Percentiles rank a stretch among this genome's conserved stretches.
These are phyloP conservation scores for Dendrostoma leiphaemia DNA, from an alignment of 2,329 filamentous ascomycete genomes.

Conservation along the genomic window DNA sequence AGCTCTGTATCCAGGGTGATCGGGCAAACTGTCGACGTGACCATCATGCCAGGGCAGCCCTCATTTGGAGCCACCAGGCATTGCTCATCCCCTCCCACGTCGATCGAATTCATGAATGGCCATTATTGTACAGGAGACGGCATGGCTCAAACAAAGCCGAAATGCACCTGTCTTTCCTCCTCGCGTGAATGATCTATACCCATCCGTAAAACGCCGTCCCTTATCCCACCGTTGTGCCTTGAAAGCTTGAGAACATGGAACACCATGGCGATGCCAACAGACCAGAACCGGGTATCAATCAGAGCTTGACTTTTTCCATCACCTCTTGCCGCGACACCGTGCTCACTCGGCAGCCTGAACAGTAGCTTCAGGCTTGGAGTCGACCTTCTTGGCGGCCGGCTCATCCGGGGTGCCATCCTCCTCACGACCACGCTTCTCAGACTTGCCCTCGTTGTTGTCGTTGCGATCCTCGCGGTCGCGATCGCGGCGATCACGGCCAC, in stretches of 20 bases:
- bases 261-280: slow-evolving; percentile 13
- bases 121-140: not conserved
- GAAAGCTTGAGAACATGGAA: not conserved
- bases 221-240: slow-evolving; percentile 2
- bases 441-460: slow-evolving; percentile 34
- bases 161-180: not conserved
- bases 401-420: slow-evolving; percentile 43
- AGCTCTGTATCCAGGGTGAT: not conserved
- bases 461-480: slow-evolving; percentile 41
- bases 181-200: slow-evolving; percentile 5
- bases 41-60: not conserved
- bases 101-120: not conserved
- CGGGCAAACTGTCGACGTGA: not conserved
- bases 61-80: not conserved
- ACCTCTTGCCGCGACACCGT: not conserved
- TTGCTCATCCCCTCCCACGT: not conserved
- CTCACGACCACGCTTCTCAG: slow-evolving; percentile 54
- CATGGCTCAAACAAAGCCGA: not conserved
- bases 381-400: slow-evolving; percentile 61
- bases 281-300: slow-evolving; percentile 17
- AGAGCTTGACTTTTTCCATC: not conserved
- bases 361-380: slow-evolving; percentile 43
- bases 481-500: slow-evolving; percentile 38
- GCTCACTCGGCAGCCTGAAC: slow-evolving; percentile 20
- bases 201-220: slow-evolving; percentile 15